Evolutionary conservation across 306 rosid species (phyloP), one percentile per base, ranked within the genome.

Genomic region (Quercus gilva): DNA sequence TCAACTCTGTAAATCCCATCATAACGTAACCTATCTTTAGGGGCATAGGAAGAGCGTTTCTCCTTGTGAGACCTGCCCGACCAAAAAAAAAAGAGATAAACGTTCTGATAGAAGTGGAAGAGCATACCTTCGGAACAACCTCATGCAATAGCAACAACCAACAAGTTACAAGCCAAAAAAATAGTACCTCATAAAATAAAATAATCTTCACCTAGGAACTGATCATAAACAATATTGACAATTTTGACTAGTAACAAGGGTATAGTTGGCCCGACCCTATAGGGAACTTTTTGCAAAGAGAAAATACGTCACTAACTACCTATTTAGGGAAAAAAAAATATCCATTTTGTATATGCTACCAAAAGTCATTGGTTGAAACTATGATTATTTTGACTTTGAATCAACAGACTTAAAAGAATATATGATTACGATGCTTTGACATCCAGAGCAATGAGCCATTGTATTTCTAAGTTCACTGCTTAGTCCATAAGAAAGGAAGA

Each of bases 1-100:
- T 94, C 98, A 25, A 90, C 86, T 80, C 96, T 86, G 28, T 94
- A 94, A 25, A 88, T 73, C 29, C 98, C 98, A 69, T 94, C 98
- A 76, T 92, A 94, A 18, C 96, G 86, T 59, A 94, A 69, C 2
- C 97, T 96, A 29, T 23, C 60, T 69, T 84, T 85, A 0, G 97
- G 97, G 20, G 97, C 94, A 89, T 94, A 94, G 0, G 91, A 69
- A n/a, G 98, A 88, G 51, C 93, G 93, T 71, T 89, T 92, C 83
- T 92, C 96, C 89, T 92, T 94, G 76, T 82, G 86, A 0, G 96
- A 92, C 84, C 97, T 92, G 78, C 73, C 23, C 19, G 37, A 18
- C 12, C 43, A 58, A 28, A 55, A 19, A 29, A 29, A 1, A 31
- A 15, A 29, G 3, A 64, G 20, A 65, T 65, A 18, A 31, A 6